These are phyloP conservation scores for Colletotrichum tofieldiae DNA, from an alignment of 2,329 filamentous ascomycete species.

Conservation along the genomic window DNA sequence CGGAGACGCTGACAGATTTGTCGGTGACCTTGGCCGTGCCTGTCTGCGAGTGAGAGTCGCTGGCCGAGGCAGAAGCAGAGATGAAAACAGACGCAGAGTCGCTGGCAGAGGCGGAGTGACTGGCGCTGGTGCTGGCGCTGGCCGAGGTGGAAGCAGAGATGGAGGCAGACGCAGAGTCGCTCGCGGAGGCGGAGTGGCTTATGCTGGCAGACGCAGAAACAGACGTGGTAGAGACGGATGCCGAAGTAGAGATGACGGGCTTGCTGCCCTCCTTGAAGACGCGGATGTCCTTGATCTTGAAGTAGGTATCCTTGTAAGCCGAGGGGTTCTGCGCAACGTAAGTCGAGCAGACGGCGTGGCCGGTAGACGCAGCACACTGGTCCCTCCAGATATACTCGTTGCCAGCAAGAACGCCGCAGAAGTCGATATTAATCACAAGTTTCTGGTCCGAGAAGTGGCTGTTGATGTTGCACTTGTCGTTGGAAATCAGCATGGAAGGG, in stretches of 20 bases:
- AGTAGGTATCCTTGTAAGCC: conserved; percentile 55
- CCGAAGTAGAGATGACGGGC: conserved; percentile 8
- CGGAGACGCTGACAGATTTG: conserved; percentile 53
- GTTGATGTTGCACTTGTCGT: conserved; percentile 73
- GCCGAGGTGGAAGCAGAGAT: conserved; percentile 44
- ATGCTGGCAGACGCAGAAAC: background rate
- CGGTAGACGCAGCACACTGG: conserved; percentile 47
- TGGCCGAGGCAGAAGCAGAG: conserved; percentile 38
- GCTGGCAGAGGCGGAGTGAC: conserved; percentile 15
- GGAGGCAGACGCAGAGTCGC: conserved; percentile 49
- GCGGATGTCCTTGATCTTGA: conserved; percentile 63
- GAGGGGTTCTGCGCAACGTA: conserved; percentile 57
- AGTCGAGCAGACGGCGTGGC: conserved; percentile 50
- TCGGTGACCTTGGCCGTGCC: conserved; percentile 26
- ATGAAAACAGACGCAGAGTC: conserved; percentile 50
- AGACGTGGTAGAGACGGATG: background rate
- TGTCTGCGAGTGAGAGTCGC: background rate
- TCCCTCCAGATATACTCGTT: conserved; percentile 49
- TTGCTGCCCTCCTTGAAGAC: conserved; percentile 48
- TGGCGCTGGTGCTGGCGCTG: conserved; percentile 31
- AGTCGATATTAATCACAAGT: conserved; percentile 81
- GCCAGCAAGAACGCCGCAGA: conserved; percentile 81
- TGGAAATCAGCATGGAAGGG: conserved; percentile 74
- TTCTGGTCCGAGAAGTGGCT: conserved; percentile 76
- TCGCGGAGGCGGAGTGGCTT: background rate